Conservation (phyloP, 2,329 filamentous ascomycete genomes). For the Phaeoacremonium minimum region DNA sequence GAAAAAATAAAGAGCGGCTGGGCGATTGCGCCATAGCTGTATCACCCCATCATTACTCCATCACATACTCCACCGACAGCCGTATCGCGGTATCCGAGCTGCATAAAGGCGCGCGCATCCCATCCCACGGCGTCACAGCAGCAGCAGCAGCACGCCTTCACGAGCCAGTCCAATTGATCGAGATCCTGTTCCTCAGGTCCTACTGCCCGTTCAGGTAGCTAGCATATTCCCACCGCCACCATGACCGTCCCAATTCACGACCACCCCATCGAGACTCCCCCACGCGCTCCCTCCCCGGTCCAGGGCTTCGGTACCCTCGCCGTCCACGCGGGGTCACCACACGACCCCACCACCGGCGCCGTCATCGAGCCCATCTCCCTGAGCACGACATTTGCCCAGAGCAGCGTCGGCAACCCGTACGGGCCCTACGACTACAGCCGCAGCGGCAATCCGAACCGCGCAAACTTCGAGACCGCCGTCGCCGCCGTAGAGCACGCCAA, state of each 20-base stretch:
- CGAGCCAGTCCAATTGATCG: no score
- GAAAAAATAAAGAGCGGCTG: no score
- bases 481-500: conserved; percentile 90
- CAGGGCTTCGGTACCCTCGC: conserved; percentile 88
- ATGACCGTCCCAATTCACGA: conserved; percentile 14
- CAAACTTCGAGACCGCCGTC: conserved; percentile 89
- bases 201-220: conserved; percentile 11
- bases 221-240: conserved; percentile 1
- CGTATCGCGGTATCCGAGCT: no score
- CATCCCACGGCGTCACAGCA: no score
- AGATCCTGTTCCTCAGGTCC: no score
- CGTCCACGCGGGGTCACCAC: conserved; percentile 87
- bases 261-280: conserved; percentile 57
- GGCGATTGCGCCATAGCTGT: no score
- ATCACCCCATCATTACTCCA: no score
- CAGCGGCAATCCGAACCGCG: conserved; percentile 89
- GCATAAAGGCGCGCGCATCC: no score
- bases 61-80: no score
- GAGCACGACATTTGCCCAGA: conserved; percentile 94
- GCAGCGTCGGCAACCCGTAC: conserved; percentile 78
- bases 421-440: conserved; percentile 91
- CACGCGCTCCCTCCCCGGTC: conserved; percentile 66
- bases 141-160: no score
- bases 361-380: conserved; percentile 96
- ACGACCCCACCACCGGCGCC: conserved; percentile 87